These are phyloP conservation scores for Boletus rufocinnamomeus DNA, from an alignment of 768 basidiomycete species.

Conservation along the genomic window DNA sequence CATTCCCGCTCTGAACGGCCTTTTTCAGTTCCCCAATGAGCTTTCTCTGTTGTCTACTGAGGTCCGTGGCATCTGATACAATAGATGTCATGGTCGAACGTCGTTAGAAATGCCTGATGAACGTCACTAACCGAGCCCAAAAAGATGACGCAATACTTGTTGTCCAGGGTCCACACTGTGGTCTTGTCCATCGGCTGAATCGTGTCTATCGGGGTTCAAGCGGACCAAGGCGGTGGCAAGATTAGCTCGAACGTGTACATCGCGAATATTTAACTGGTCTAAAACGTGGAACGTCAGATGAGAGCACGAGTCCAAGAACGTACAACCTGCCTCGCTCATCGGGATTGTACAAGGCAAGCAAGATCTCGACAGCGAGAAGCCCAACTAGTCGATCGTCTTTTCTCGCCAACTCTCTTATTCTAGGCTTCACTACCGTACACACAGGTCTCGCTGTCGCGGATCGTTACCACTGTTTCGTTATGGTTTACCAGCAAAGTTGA, in stretches of 20 bases:
- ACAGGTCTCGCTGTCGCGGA: neutral
- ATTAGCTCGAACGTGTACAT: conserved; percentile 18
- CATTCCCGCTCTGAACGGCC: neutral
- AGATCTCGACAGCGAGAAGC: conserved; percentile 24
- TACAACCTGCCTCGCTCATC: conserved; percentile 3
- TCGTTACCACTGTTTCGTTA: neutral
- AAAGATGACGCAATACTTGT: conserved; percentile 10
- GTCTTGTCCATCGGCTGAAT: neutral
- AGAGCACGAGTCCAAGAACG: neutral
- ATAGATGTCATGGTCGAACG: neutral
- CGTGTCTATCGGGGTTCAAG: neutral
- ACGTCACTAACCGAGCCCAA: conserved; percentile 21
- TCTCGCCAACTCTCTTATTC: conserved; percentile 18
- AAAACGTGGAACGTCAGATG: neutral
- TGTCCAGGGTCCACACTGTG: neutral
- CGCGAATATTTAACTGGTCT: conserved; percentile 13
- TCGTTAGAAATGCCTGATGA: neutral
- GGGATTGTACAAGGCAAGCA: conserved; percentile 14
- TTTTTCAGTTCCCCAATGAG: conserved; percentile 16
- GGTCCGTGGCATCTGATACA: conserved; percentile 7
- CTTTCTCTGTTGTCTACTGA: conserved; percentile 1
- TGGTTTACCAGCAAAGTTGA: neutral
- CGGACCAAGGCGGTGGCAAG: conserved; percentile 18
- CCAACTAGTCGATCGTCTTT: conserved; percentile 15
- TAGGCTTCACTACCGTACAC: conserved; percentile 12